phyloP scores from a whole-genome alignment of 2,329 filamentous ascomycete species.

The Fusarium praegraminearum region DNA sequence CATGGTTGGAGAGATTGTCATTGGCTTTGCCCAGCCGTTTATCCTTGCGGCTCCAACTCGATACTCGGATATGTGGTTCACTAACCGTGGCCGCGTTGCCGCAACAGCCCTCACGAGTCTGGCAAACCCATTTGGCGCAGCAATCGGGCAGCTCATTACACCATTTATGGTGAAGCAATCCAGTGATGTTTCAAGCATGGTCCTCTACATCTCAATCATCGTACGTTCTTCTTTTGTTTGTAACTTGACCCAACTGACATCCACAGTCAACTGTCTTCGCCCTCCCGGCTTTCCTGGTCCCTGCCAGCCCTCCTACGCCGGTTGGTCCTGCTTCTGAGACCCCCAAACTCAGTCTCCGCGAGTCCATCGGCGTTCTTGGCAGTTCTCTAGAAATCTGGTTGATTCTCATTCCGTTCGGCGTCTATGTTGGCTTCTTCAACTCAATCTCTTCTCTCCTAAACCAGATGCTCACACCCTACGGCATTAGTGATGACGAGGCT shows the following conservation, averaged over 20 bases:
- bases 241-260: conserved; percentile 23
- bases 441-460: conserved; percentile 87
- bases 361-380: conserved; percentile 64
- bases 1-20: conserved; percentile 92
- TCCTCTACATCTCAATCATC: conserved; percentile 87
- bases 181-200: conserved; percentile 79
- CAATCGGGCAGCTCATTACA: conserved; percentile 86
- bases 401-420: conserved; percentile 80
- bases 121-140: conserved; percentile 91
- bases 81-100: conserved; percentile 81
- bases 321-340: conserved; percentile 75
- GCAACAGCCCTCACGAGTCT: conserved; percentile 88
- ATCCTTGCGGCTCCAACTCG: conserved; percentile 88
- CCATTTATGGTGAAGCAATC: conserved; percentile 77
- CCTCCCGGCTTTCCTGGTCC: conserved; percentile 85
- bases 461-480: conserved; percentile 89
- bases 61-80: conserved; percentile 97
- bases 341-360: conserved; percentile 65
- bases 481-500: conserved; percentile 83
- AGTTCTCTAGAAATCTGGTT: conserved; percentile 81
- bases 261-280: conserved; percentile 60
- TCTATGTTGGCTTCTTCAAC: conserved; percentile 96
- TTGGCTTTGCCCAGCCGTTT: conserved; percentile 91
- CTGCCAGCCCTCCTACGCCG: conserved; percentile 80
- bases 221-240: conserved; percentile 59